Percentiles rank a stretch among this genome's conserved stretches.
Conservation (phyloP, 306 rosid genomes). For the Cucumis cinereus region DNA sequence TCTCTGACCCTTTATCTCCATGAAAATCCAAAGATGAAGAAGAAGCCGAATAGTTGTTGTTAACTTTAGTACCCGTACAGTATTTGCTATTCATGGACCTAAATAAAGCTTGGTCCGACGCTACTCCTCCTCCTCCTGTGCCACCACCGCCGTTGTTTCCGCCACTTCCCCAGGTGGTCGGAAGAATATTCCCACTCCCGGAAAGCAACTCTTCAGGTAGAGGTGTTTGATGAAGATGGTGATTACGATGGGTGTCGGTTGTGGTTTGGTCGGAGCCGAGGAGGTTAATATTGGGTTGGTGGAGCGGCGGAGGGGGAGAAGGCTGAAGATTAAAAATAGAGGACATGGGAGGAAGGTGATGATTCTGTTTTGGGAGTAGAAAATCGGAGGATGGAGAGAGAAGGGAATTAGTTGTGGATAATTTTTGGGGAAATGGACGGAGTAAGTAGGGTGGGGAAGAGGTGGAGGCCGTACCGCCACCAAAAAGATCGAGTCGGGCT, state of each 20-base stretch:
- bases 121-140: not conserved
- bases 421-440: slow-evolving; percentile 67
- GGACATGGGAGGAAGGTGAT: slow-evolving; percentile 20
- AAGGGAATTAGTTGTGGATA: slow-evolving; percentile 24
- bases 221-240: slow-evolving; percentile 20
- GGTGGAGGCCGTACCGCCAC: slow-evolving; percentile 20
- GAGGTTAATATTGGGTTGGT: slow-evolving; percentile 6
- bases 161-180: not conserved
- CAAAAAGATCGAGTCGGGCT: slow-evolving; percentile 58
- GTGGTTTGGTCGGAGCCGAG: slow-evolving; percentile 7
- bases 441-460: slow-evolving; percentile 40
- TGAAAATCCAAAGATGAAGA: slow-evolving; percentile 35
- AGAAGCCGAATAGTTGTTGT: slow-evolving; percentile 30
- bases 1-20: slow-evolving; percentile 34
- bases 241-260: not conserved
- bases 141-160: not conserved
- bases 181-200: slow-evolving; percentile 15
- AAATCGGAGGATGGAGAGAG: slow-evolving; percentile 3
- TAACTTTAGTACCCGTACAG: slow-evolving; percentile 13
- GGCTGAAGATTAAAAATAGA: slow-evolving; percentile 42
- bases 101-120: slow-evolving; percentile 13
- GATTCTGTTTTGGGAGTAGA: slow-evolving; percentile 13
- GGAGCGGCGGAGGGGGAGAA: slow-evolving; percentile 19
- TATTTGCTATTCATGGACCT: slow-evolving; percentile 27
- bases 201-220: slow-evolving; percentile 29